Base-by-base conservation (phyloP, 495 filamentous ascomycete species). In the Penicillium cosmopolitanum region DNA sequence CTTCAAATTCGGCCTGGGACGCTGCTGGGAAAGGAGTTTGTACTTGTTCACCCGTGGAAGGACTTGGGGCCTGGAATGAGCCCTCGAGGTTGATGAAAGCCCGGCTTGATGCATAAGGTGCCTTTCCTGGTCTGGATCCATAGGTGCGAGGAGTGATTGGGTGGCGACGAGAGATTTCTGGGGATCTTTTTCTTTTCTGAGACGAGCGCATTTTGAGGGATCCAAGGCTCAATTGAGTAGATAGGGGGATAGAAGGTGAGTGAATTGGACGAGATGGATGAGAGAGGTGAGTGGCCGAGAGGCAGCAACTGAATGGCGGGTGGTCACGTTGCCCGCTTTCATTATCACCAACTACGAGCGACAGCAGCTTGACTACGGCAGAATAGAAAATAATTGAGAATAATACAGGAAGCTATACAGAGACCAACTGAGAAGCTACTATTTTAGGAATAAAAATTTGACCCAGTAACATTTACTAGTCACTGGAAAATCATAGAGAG, bases 101-200 rank as follows among this genome's bases (percentile, higher is more conserved):
- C 53, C 42, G 55, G 13, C 40, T 66, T 13, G 56, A 54, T 16
- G 34, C 23, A n/a, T 25, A 53, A 7, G 46, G 21, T 36, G 51
- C 42, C 9, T 56, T 28, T 23, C 42, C 54, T 50, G 47, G 28
- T 18, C 56, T 57, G 35, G 58, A 53, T 9, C 57, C 50, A n/a
- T 50, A 46, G n/a, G 62, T 67, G 48, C 56, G 60, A 11, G 61
- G 51, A 16, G 58, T 61, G 11, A 55, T 52, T 36, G 53, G 61
- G 28, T 57, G 50, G 15, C 50, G 50, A 9, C 35, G 53, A 36
- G 58, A 59, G n/a, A 48, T 40, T 15, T 31, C 42, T 12, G 60
- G 51, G 31, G 66, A 54, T 19, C 64, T 65, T 58, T 66, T 65
- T 57, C 63, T 69, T 43, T 69, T 75, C 28, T 31, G 33, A n/a